A percentile compares a stretch with the other conserved stretches of the same genome.
phyloP scores from a whole-genome alignment of 1,284 basidiomycete species.

The Leccinum pseudoinsigne region DNA sequence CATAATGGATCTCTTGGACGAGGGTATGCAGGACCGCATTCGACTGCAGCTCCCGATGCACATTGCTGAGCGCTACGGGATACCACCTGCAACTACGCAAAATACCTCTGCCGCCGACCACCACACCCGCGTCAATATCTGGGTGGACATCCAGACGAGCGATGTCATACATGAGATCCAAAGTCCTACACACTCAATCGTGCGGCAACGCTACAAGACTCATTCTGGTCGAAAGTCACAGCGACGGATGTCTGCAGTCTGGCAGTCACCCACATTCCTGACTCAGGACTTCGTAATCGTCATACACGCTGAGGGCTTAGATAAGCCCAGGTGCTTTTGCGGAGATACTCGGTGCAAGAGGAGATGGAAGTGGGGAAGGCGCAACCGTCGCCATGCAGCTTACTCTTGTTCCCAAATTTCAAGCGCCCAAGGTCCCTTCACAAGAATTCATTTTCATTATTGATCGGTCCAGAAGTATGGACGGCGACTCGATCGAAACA shows the following conservation, averaged over 20 bases:
- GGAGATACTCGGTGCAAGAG: slow-evolving; percentile 37
- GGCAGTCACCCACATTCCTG: slow-evolving; percentile 42
- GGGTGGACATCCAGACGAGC: slow-evolving; percentile 46
- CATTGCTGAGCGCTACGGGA: slow-evolving; percentile 53
- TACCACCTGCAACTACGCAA: slow-evolving; percentile 37
- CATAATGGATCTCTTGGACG: slow-evolving; percentile 44
- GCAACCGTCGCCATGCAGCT: slow-evolving; percentile 50
- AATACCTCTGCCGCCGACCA: slow-evolving; percentile 32
- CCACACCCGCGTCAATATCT: slow-evolving; percentile 40
- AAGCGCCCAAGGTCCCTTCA: slow-evolving; percentile 35
- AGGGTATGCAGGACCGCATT: slow-evolving; percentile 46
- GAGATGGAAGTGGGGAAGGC: slow-evolving; percentile 17
- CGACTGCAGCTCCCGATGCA: slow-evolving; percentile 51
- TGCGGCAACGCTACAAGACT: slow-evolving; percentile 34
- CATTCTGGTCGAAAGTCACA: slow-evolving; percentile 36
- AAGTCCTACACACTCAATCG: slow-evolving; percentile 44
- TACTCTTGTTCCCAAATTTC: slow-evolving; percentile 50
- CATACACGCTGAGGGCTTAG: slow-evolving; percentile 45
- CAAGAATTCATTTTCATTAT: slow-evolving; percentile 48
- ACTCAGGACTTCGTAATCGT: slow-evolving; percentile 47
- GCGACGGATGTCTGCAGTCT: slow-evolving; percentile 41
- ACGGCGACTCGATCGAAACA: slow-evolving; percentile 28
- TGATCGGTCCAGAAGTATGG: slow-evolving; percentile 47
- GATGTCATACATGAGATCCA: slow-evolving; percentile 38
- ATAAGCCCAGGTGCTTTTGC: slow-evolving; percentile 57